Conservation (phyloP, 2,329 filamentous ascomycete genomes). For the Pyrenochaeta sp. region DNA sequence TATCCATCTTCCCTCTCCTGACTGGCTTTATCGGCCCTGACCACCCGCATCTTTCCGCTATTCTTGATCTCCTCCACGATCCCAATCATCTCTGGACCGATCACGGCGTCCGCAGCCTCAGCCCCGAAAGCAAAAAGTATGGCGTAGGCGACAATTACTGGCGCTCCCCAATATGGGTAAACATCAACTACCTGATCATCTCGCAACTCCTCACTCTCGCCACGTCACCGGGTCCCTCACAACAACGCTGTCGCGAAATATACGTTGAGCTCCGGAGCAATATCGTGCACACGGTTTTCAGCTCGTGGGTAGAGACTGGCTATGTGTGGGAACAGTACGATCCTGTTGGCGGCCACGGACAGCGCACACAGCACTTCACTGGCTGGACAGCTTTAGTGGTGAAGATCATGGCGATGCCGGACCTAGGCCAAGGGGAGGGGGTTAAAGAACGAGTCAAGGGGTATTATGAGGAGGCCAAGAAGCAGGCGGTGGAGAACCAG, state of each 20-base stretch:
- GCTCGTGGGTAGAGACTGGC: constrained; percentile 86
- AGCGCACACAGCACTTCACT: constrained; percentile 96
- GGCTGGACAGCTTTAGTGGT: constrained; percentile 98
- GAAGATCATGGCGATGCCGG: constrained; percentile 94
- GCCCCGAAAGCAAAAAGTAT: constrained; percentile 79
- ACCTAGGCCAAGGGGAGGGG: constrained; percentile 55
- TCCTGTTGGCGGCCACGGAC: constrained; percentile 87
- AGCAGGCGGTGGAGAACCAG: constrained; percentile 26
- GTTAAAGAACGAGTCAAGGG: constrained; percentile 27
- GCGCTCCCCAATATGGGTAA: constrained; percentile 93
- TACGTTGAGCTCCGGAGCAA: constrained; percentile 82
- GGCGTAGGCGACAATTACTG: constrained; percentile 94
- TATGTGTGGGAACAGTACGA: constrained; percentile 99
- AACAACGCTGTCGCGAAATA: constrained; percentile 72
- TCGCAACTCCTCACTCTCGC: constrained; percentile 67
- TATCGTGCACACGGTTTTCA: constrained; percentile 84
- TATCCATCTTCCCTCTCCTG: constrained; percentile 90
- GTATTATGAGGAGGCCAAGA: constrained; percentile 31
- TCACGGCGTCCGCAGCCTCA: constrained; percentile 85
- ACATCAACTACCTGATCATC: constrained; percentile 91
- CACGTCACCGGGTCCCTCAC: constrained; percentile 64
- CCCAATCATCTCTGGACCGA: constrained; percentile 85
- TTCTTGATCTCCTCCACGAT: constrained; percentile 79
- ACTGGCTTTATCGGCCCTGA: constrained; percentile 78
- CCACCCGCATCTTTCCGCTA: constrained; percentile 74